Percentiles rank a stretch among this genome's conserved stretches.
Conservation (phyloP, 805 yeast genomes). For the Ogataea wickerhamii region DNA sequence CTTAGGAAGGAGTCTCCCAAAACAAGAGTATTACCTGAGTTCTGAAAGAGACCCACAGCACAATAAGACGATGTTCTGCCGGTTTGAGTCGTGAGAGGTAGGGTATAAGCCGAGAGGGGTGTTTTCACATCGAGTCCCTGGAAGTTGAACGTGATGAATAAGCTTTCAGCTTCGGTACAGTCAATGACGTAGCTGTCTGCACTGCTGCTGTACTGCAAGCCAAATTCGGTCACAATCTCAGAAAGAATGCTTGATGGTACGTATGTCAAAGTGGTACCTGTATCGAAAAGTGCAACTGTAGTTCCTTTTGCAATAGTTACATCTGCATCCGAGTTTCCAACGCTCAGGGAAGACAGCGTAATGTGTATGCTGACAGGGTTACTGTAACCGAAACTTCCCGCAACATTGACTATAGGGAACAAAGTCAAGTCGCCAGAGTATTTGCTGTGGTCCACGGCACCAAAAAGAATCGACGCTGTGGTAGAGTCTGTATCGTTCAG, state of each 20-base stretch:
- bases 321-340: constrained; percentile 16
- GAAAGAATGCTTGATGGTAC: constrained; percentile 36
- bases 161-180: constrained; percentile 36
- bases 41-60: constrained; percentile 40
- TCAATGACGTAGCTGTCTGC: constrained; percentile 44
- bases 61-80: constrained; percentile 34
- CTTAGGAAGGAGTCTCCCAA: constrained; percentile 55
- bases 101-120: constrained; percentile 36
- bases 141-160: constrained; percentile 46
- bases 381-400: constrained; percentile 29
- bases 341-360: constrained; percentile 40
- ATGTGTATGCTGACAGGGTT: constrained; percentile 47
- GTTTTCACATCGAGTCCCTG: constrained; percentile 54
- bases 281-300: constrained; percentile 47
- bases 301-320: constrained; percentile 26
- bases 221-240: constrained; percentile 29
- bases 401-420: constrained; percentile 49
- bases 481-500: constrained; percentile 42
- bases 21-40: constrained; percentile 35
- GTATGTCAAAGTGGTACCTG: constrained; percentile 53
- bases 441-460: constrained; percentile 67
- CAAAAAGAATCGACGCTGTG: constrained; percentile 61
- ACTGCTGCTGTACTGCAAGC: constrained; percentile 39
- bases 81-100: constrained; percentile 15
- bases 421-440: constrained; percentile 49